Evolutionary conservation across 805 yeast genomes (phyloP), one percentile per base, ranked within the genome.

Genomic region (Candida nitratophila): DNA sequence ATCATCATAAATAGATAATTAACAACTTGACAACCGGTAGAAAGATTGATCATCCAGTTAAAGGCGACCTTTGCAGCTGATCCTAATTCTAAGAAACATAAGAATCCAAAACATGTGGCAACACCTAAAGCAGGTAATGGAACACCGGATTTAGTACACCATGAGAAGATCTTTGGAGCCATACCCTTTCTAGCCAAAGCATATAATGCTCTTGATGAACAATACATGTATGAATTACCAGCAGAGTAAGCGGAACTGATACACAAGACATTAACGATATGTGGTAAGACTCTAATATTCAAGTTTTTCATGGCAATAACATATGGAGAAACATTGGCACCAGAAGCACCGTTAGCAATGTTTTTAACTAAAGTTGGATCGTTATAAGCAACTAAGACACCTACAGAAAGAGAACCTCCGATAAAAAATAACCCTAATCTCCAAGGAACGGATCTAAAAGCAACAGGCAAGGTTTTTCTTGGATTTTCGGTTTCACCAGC

Each of bases 201-300:
- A 56, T 79, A 79, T 19, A 84, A 65, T n/a, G 58, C 56, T 52
- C 75, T 57, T 6, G 87, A 74, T 1, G 88, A 78, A 46, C 86
- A 77, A 56, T 74, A 84, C n/a, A 83, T 74, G 57, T 79, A 81
- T 7, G 89, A 82, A 63, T 85, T 84, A 40, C 91, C 95, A 2
- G 93, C 86, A 32, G 86, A 79, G 49, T 84, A 80, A 0, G 89
- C 85, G 7, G 88, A 73, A 9, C 84, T 69, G 42, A 86, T 69
- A 38, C 86, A 69, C 22, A 84, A 77, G 3, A 79, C 90, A 59
- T 86, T 86, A 47, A 86, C 85, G 44, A 86, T 68, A 55, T 81
- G 76, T 30, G 91, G 90, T 40, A 86, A 68, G 0, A 71, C 78
- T 33, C 66, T 74, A 44, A 86, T 83, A 2, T 76, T 72, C 53